These are phyloP conservation scores for Paxillus ammoniavirescens DNA, from an alignment of 768 basidiomycete genomes.

Conservation along the genomic window DNA sequence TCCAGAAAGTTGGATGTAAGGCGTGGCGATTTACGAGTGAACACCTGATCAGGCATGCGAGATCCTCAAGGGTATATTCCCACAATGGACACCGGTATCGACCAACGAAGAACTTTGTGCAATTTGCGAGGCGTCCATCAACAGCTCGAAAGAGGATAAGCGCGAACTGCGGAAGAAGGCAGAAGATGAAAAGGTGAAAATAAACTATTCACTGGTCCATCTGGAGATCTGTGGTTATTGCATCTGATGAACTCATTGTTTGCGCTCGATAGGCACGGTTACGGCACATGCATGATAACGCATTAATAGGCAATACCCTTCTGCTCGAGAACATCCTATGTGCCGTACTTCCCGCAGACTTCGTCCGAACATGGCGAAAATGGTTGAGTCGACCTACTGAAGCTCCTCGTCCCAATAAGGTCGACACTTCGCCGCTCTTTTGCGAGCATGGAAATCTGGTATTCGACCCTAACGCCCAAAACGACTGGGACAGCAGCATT, in stretches of 20 bases:
- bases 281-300: constrained; percentile 59
- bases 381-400: constrained; percentile 65
- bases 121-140: constrained; percentile 57
- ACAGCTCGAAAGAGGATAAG: constrained; percentile 59
- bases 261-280: constrained; percentile 50
- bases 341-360: constrained; percentile 59
- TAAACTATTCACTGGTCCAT: background rate
- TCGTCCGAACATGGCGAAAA: constrained; percentile 64
- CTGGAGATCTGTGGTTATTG: background rate
- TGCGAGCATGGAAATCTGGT: constrained; percentile 65
- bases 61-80: constrained; percentile 58
- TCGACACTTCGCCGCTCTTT: constrained; percentile 63
- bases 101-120: constrained; percentile 54
- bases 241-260: constrained; percentile 17
- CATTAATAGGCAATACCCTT: constrained; percentile 43
- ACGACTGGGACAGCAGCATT: constrained; percentile 57
- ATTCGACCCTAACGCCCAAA: constrained; percentile 62
- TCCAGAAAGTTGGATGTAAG: constrained; percentile 3
- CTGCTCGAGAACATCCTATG: constrained; percentile 49
- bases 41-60: constrained; percentile 48
- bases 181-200: constrained; percentile 73
- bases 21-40: constrained; percentile 15
- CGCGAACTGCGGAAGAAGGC: constrained; percentile 61
- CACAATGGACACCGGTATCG: constrained; percentile 59
- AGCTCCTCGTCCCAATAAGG: constrained; percentile 49